Percentiles rank a stretch among this genome's conserved stretches.
Conservation (phyloP, 2,329 filamentous ascomycete genomes). For the Scleromitrula shiraiana region DNA sequence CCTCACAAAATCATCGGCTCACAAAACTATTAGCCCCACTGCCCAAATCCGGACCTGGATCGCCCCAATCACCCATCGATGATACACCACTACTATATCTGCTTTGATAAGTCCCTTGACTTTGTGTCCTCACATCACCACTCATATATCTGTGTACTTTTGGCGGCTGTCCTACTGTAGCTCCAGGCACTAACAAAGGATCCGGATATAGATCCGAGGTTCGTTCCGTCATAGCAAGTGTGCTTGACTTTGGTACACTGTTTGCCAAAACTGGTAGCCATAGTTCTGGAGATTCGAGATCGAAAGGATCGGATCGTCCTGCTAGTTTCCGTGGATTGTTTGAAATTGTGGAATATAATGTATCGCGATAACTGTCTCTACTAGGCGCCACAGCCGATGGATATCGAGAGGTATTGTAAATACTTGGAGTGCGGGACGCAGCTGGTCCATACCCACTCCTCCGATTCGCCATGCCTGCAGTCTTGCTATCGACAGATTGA, state of each 20-base stretch:
- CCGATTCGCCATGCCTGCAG: conserved; percentile 24
- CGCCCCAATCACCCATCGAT: conserved; percentile 38
- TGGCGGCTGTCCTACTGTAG: not conserved
- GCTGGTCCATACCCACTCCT: conserved; percentile 21
- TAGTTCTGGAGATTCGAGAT: conserved; percentile 49
- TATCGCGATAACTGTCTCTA: conserved; percentile 31
- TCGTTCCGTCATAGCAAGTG: not conserved
- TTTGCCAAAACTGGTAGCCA: conserved; percentile 20
- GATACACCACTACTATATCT: conserved; percentile 25
- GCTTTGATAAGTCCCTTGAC: conserved; percentile 15
- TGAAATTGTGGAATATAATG: conserved; percentile 33
- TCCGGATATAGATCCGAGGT: not conserved
- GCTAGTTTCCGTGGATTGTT: conserved; percentile 43
- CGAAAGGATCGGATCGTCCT: conserved; percentile 57
- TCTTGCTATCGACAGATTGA: conserved; percentile 33
- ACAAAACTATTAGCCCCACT: not conserved
- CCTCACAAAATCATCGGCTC: conserved; percentile 4
- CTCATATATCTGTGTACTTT: not conserved
- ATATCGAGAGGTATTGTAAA: conserved; percentile 18
- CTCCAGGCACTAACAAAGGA: not conserved
- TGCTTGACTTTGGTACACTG: conserved; percentile 5
- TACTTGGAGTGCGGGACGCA: conserved; percentile 16
- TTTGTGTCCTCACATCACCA: conserved; percentile 6
- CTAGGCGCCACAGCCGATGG: conserved; percentile 25
- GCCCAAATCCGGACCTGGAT: conserved; percentile 48